Evolutionary conservation across 441 rosid genomes (phyloP).

Genomic region (Pelargonium fulgidum): DNA sequence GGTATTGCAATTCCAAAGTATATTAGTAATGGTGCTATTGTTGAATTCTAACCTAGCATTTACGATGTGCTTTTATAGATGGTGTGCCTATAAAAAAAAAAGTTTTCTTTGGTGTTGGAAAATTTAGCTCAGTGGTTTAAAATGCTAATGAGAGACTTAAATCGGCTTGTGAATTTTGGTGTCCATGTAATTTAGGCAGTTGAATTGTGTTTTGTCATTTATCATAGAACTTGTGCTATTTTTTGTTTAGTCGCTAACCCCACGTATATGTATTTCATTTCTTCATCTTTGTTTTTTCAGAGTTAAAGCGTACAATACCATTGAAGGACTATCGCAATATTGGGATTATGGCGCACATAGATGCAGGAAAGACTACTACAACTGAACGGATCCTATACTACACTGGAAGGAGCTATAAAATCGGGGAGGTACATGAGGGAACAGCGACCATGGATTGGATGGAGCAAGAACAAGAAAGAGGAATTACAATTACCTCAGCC

Average conservation of each 20-base stretch:
- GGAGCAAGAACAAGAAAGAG: slow-evolving; percentile 99
- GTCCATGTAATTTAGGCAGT: neutral
- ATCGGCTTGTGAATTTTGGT: neutral
- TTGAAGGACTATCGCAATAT: slow-evolving; percentile 80
- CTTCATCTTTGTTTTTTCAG: slow-evolving; percentile 28
- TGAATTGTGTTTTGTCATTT: neutral
- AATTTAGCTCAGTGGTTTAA: neutral
- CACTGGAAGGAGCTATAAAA: slow-evolving; percentile 91
- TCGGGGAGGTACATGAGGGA: slow-evolving; percentile 94
- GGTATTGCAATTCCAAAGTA: no score
- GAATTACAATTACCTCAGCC: slow-evolving; percentile 92
- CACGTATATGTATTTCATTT: slow-evolving; percentile 15
- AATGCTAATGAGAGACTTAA: neutral
- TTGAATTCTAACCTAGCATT: no score
- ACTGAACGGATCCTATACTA: slow-evolving; percentile 79
- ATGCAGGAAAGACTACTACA: slow-evolving; percentile 95
- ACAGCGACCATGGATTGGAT: slow-evolving; percentile 99
- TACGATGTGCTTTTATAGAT: no score
- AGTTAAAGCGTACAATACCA: slow-evolving; percentile 55
- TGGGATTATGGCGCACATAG: slow-evolving; percentile 98
- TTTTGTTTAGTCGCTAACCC: slow-evolving; percentile 3
- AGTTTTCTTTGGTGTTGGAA: neutral
- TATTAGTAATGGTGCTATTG: no score
- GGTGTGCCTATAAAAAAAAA: no score
- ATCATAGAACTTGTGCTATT: slow-evolving; percentile 7